Percentiles rank a stretch among this genome's conserved stretches.
Conservation (phyloP, 2,329 filamentous ascomycete species). For the Dichotomopilus funicola region DNA sequence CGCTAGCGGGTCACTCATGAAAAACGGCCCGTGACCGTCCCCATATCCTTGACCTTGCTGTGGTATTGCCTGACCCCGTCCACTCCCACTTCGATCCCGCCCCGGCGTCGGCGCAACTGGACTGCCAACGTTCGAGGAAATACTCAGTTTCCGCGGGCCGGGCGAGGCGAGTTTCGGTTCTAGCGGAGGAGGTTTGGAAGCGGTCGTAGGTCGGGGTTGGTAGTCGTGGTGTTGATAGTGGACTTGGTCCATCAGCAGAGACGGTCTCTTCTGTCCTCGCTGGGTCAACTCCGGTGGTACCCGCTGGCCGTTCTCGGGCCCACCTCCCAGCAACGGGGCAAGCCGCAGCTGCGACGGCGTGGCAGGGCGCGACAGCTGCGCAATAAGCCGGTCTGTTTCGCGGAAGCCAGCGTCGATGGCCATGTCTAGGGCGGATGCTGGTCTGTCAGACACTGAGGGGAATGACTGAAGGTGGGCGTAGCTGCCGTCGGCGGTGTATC, state of each 20-base stretch:
- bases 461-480: background rate
- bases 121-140: conserved; percentile 18
- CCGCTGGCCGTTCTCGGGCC: background rate
- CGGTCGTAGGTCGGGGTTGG: background rate
- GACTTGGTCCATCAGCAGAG: background rate
- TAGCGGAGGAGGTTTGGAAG: conserved; percentile 9
- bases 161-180: conserved; percentile 20
- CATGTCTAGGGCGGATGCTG: background rate
- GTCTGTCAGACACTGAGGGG: background rate
- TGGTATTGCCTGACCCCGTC: too few species aligned
- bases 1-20: conserved; percentile 13
- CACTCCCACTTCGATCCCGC: too few species aligned
- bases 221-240: background rate
- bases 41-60: background rate
- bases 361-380: conserved; percentile 1
- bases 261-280: too few species aligned
- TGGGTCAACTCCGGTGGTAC: background rate
- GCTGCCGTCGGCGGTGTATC: background rate
- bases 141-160: conserved; percentile 10
- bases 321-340: conserved; percentile 5
- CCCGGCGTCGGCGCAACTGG: conserved; percentile 1
- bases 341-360: conserved; percentile 3
- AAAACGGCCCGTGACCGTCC: conserved; percentile 12
- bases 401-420: conserved; percentile 16
- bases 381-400: conserved; percentile 20